These are phyloP conservation scores for Starmerella bombicola DNA, from an alignment of 805 yeast species.

Conservation along the genomic window DNA sequence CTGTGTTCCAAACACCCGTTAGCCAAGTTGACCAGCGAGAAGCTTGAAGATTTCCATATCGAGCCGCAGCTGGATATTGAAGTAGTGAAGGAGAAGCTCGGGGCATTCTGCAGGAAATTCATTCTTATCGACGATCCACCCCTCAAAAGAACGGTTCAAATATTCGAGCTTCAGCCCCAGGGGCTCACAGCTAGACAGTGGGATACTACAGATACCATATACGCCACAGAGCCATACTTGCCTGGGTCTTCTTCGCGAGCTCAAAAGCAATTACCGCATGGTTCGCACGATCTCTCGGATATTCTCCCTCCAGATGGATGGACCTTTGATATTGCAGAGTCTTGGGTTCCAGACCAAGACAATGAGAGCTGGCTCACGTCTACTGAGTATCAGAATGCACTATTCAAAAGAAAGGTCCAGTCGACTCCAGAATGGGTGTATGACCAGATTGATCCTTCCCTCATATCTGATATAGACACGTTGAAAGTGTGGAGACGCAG, in stretches of 20 bases:
- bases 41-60: conserved; percentile 20
- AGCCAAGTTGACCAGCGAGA: conserved; percentile 26
- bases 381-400: conserved; percentile 35
- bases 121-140: conserved; percentile 59
- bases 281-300: conserved; percentile 42
- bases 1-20: conserved; percentile 51
- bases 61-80: conserved; percentile 12
- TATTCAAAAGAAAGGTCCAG: conserved; percentile 24
- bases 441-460: conserved; percentile 24
- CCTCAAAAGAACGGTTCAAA: conserved; percentile 49
- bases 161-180: conserved; percentile 61
- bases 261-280: conserved; percentile 50
- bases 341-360: conserved; percentile 50
- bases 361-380: conserved; percentile 29
- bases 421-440: conserved; percentile 31
- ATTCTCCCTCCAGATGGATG: conserved; percentile 61
- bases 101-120: conserved; percentile 24
- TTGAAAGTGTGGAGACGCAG: conserved; percentile 32
- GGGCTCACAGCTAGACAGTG: conserved; percentile 50
- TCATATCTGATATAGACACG: conserved; percentile 19
- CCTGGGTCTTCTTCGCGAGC: conserved; percentile 35
- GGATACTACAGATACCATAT: conserved; percentile 40
- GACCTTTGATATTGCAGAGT: conserved; percentile 48
- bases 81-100: not conserved
- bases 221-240: conserved; percentile 46